phyloP scores from a whole-genome alignment of 2,329 filamentous ascomycete genomes.

The Apiospora arundinis region DNA sequence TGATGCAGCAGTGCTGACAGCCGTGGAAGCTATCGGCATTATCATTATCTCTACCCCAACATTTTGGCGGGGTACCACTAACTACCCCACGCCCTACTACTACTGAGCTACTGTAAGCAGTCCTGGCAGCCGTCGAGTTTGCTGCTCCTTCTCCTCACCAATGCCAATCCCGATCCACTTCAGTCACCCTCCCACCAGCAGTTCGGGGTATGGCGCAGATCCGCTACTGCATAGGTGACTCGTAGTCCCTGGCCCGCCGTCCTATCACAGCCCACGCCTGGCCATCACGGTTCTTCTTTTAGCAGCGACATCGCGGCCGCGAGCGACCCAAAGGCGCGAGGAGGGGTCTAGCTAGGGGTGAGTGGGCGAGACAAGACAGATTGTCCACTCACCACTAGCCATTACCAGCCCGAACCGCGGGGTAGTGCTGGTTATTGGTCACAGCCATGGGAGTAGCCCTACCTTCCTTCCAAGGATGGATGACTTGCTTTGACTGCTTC shows the following conservation, averaged over 20 bases:
- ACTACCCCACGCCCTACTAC: not conserved
- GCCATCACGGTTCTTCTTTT: slow-evolving; percentile 12
- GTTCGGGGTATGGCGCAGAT: not conserved
- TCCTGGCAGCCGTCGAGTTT: not conserved
- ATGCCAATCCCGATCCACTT: not conserved
- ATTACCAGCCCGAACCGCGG: not conserved
- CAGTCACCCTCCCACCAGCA: not conserved
- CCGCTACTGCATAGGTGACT: slow-evolving; percentile 4
- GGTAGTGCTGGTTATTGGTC: not conserved
- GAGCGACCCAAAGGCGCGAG: not conserved
- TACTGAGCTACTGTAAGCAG: no score
- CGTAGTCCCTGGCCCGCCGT: not conserved
- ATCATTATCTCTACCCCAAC: not conserved
- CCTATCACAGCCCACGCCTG: slow-evolving; percentile 1
- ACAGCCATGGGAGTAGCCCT: not conserved
- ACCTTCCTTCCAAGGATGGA: no score
- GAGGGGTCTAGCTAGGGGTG: no score
- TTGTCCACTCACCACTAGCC: not conserved
- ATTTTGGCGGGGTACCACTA: not conserved
- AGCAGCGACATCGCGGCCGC: slow-evolving; percentile 8
- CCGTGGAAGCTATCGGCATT: not conserved
- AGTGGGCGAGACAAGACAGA: not conserved
- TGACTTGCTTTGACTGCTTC: not conserved
- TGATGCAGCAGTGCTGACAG: not conserved
- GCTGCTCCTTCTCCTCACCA: not conserved